A percentile compares a stretch with the other conserved stretches of the same genome.
These are phyloP conservation scores for Globisporangium rhizosaccharum DNA, from an alignment of 352 stramenopile species.

Conservation along the genomic window DNA sequence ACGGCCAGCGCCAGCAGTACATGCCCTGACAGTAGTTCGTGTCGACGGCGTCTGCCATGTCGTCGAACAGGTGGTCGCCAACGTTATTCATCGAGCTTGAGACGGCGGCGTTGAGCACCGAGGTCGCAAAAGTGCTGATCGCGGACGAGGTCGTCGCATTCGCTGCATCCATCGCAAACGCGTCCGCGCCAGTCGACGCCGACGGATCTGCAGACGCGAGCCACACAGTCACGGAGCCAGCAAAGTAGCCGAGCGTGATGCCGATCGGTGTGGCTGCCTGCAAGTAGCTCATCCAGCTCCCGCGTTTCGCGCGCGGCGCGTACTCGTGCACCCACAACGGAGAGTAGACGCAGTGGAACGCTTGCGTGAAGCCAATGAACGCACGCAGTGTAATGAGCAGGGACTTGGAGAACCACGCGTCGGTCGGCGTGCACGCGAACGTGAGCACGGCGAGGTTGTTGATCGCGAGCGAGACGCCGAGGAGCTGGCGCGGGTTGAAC, in stretches of 20 bases:
- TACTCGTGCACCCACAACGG: constrained; percentile 87
- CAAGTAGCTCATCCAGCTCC: constrained; percentile 83
- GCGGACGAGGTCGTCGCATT: constrained; percentile 10
- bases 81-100: constrained; percentile 16
- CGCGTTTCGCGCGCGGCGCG: constrained; percentile 56
- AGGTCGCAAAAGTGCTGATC: constrained; percentile 8
- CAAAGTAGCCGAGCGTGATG: constrained; percentile 77
- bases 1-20: constrained; percentile 86
- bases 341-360: constrained; percentile 82
- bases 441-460: constrained; percentile 77
- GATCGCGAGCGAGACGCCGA: constrained; percentile 61
- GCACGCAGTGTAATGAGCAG: constrained; percentile 70
- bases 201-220: constrained; percentile 18
- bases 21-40: constrained; percentile 61
- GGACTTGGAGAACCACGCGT: constrained; percentile 61
- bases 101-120: constrained; percentile 20
- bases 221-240: constrained; percentile 72
- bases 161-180: constrained; percentile 3
- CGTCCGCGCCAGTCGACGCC: constrained; percentile 8
- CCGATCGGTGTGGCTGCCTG: constrained; percentile 68
- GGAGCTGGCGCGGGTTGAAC: constrained; percentile 58
- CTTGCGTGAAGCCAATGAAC: constrained; percentile 72
- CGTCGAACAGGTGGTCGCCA: constrained; percentile 28
- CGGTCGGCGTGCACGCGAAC: constrained; percentile 62
- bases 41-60: constrained; percentile 22